Conservation (phyloP, 441 rosid species). For the Populus hybrid region DNA sequence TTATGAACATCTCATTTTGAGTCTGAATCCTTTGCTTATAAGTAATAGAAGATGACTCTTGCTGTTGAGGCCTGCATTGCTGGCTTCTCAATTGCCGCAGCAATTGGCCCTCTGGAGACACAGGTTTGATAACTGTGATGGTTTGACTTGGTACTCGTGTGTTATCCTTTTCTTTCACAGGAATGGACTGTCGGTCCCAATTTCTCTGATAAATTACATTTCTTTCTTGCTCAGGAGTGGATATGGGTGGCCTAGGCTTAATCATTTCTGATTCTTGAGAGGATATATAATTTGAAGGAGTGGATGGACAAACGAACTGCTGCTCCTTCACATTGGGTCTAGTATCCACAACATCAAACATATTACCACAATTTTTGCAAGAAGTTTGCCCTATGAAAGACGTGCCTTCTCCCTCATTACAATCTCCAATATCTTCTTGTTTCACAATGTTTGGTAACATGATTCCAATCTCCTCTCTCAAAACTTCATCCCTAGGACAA, state of each 20-base stretch:
- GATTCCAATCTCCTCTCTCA: conserved; percentile 21
- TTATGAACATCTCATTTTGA: conserved; percentile 29
- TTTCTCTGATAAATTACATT: conserved; percentile 32
- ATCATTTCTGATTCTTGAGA: conserved; percentile 24
- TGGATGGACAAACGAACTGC: conserved; percentile 19
- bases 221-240: conserved; percentile 33
- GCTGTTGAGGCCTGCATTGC: conserved; percentile 37
- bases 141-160: conserved; percentile 10
- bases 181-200: conserved; percentile 20
- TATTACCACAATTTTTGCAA: conserved; percentile 63
- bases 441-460: conserved; percentile 26
- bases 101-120: conserved; percentile 22
- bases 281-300: conserved; percentile 20
- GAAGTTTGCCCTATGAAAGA: conserved; percentile 39
- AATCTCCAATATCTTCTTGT: conserved; percentile 19
- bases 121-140: conserved; percentile 26
- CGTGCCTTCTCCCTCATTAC: conserved; percentile 16
- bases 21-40: conserved; percentile 30
- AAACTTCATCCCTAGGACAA: conserved; percentile 30
- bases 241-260: conserved; percentile 25
- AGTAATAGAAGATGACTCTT: conserved; percentile 30
- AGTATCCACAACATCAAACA: conserved; percentile 42
- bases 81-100: conserved; percentile 26
- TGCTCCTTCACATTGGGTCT: conserved; percentile 26
- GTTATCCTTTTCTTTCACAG: conserved; percentile 23